Base-by-base conservation (phyloP, 2,329 filamentous ascomycete species). In the Hortaea sp. region DNA sequence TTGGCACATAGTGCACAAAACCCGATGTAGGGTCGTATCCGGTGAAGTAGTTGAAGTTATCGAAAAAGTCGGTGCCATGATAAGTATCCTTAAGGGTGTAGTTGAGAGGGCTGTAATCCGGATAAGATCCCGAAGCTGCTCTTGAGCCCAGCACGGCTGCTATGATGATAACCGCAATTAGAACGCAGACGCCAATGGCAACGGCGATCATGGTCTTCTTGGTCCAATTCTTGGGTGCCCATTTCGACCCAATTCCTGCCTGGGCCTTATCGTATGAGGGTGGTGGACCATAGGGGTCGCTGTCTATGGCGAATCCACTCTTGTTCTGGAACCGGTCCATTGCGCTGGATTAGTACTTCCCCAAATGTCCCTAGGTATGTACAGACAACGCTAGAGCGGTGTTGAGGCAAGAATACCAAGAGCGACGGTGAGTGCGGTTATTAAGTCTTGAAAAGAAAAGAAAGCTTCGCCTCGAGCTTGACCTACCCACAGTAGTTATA, bases 21-120 rank as follows among this genome's bases (percentile, higher is more conserved):
- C 73, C 73, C 41, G 70, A 63, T 3, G 71, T 72, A 1, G 73
- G 72, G 53, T 76, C 73, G 2, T 63, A 43, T 1, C 64, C 65
- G 5, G 65, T 68, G 52, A 68, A 73, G 58, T 75, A 74, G 42
- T 70, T 64, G 56, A 76, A 76, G 45, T 68, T 63, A 29, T 69
- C 61, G 51, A 75, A 71, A 61, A 76, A 76, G 45, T 64, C 63
- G 20, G 67, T 58, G 5, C 69, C 70, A 7, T 67, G 61, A 59
- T 72, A 61, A 6, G 53, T 53, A 28, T 62, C 58, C n/a, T 48
- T 41, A 5, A 62, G 47, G 10, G 48, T 54, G 37, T 62, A 62
- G 6, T 43, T 49, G 29, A 62, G 50, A 20, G 49, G 39, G 32
- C 44, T 54, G 50, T 62, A 63, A 44, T 60, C 46, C 5, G 60